Evolutionary conservation across 2,329 filamentous ascomycete genomes (phyloP), one percentile per base, ranked within the genome.

Genomic region (Cadophora sp.): DNA sequence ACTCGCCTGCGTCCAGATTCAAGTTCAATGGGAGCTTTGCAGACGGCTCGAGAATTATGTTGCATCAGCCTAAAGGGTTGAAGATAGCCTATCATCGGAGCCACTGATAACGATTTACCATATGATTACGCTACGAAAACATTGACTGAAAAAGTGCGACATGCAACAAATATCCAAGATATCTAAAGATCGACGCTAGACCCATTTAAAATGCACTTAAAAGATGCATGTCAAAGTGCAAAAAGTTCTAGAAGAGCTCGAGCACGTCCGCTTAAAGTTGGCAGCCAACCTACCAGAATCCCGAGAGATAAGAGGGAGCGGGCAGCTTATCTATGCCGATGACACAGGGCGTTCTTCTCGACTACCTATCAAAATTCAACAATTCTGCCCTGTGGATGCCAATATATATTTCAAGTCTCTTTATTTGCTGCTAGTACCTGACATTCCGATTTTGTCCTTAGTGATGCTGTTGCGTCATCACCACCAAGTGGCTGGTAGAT

Each of bases 81-180:
- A 41, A 22, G 16, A 39, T 56, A 18, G 53, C 53, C 33, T 56
- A 56, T 56, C 51, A 36, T 56, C 8, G 51, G 51, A 56, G 30
- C 5, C 30, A 56, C 30, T 65, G 36, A 60, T 65, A 65, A 61
- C 3, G 24, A 41, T 41, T 56, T 64, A 67, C 50, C 51, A 69
- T 68, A 60, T 16, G 45, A 69, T 71, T 71, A 72, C 68, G 68
- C 66, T 69, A 72, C 68, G 22, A 69, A 72, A 71, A 69, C 67
- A 47, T 41, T 56, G 36, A 36, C n/a, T 20, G 9, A 16, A 56
- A 65, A 50, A 64, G 18, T 70, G 68, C 69, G 71, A 71, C 64
- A 41, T 72, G 71, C 71, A 72, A 71, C 71, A 71, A 68, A 72
- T 66, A 30, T 27, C 39, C 18, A 20, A 11, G 7, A 24, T 18